Base-by-base conservation (phyloP, 2,329 filamentous ascomycete species). In the Alternaria rosae region DNA sequence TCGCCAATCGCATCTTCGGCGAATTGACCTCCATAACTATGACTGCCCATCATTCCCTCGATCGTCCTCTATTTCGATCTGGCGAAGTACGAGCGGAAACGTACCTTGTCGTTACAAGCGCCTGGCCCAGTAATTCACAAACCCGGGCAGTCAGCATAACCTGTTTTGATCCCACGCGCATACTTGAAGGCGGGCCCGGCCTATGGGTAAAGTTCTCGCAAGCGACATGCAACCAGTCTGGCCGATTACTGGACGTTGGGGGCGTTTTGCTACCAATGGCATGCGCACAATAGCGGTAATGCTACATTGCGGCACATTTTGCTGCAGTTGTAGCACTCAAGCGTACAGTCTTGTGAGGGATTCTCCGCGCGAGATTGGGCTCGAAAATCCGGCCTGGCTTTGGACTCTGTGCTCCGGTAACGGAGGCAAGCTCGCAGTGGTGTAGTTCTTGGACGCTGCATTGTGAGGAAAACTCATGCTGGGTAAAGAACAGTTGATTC, bases 121-220 rank as follows among this genome's bases (percentile, higher is more conserved):
- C 59, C 59, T 42, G 58, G 43, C 30, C 51, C 32, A 50, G 26
- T 41, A 15, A 23, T 42, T 50, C 38, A 55, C 30, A 54, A 65
- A 63, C 54, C 51, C 58, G 42, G 45, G 54, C 64, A 66, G 64
- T 65, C 59, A 68, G 58, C 59, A 10, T 35, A 57, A 48, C 62
- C 54, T 64, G 59, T 62, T 62, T 61, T 38, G 17, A 30, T n/a
- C 17, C 10, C 32, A 56, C n/a, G 20, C 28, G 30, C 28, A 12
- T 23, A 21, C 13, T 38, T 51, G 5, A 11, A 51, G 8, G 52
- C 30, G 21, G 13, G 17, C 38, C 61, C 66, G 44, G 32, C 30
- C 11, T 52, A 32, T 47, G 59, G 66, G 61, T 65, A 59, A 54
- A 62, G 8, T 1, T 13, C 6, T 51, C 21, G n/a, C 43, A 41